phyloP scores from a whole-genome alignment of 2,329 filamentous ascomycete genomes.

The Pseudocercospora fuligena region DNA sequence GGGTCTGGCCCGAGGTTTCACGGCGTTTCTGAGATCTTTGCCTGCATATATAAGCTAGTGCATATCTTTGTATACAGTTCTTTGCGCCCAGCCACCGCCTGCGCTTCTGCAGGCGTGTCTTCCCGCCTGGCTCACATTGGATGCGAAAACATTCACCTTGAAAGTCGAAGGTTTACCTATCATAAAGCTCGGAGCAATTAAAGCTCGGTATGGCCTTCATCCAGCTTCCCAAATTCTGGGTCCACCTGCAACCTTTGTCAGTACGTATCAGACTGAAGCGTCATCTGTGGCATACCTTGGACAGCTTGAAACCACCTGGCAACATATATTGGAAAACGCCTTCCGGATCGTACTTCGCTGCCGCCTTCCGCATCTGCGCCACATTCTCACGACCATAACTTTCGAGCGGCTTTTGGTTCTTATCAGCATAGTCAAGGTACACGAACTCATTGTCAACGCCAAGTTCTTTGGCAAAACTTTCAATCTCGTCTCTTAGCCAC shows the following conservation, averaged over 20 bases:
- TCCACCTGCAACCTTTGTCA: neutral
- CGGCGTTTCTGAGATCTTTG: neutral
- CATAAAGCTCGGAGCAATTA: neutral
- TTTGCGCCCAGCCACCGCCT: neutral
- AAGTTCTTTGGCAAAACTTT: conserved; percentile 15
- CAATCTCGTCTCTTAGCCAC: conserved; percentile 23
- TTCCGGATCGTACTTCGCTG: conserved; percentile 23
- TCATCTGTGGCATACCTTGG: conserved; percentile 16
- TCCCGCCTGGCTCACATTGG: neutral
- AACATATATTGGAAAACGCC: conserved; percentile 26
- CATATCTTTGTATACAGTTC: neutral
- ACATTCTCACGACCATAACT: conserved; percentile 27
- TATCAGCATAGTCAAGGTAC: conserved; percentile 29
- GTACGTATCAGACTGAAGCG: neutral
- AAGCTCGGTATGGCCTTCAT: neutral
- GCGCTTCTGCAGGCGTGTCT: neutral
- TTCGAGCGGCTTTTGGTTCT: conserved; percentile 21
- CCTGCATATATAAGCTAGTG: neutral
- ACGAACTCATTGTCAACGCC: conserved; percentile 22
- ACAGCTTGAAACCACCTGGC: conserved; percentile 29
- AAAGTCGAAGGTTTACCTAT: neutral
- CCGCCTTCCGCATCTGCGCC: conserved; percentile 23
- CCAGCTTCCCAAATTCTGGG: neutral
- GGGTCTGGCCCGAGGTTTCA: neutral
- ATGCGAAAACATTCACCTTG: neutral